Evolutionary conservation across 768 basidiomycete genomes (phyloP), one percentile per base, ranked within the genome.

Genomic region (Termitomyces sp.): DNA sequence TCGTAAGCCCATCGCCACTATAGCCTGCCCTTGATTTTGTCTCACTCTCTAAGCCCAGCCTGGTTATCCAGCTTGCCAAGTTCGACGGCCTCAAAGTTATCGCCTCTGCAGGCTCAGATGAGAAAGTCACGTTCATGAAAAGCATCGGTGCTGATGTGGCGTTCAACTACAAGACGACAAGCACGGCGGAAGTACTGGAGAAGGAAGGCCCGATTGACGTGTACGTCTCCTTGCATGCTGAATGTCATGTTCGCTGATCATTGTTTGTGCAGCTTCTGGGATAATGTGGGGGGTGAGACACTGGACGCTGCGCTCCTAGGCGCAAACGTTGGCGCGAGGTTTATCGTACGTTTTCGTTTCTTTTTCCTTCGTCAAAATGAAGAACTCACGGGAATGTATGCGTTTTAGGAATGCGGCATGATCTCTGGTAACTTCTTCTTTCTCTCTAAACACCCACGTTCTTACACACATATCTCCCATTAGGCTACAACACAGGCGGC

Each of bases 81-180:
- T 63, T 66, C 0, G 78, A 81, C n/a, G 82, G 82, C 3, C 67
- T 80, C 24, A 88, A 86, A 65, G 90, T 91, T 40, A 88, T 92
- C 54, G 87, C 82, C 0, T 88, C 85, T 0, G 86, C 88, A 0
- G 88, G 91, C 1, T 82, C 84, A 0, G 87, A 91, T n/a, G 86
- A 88, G 55, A 91, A 92, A 71, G 87, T 91, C 7, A 69, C 76
- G 4, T 88, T 81, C 67, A 72, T 88, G 72, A 79, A 79, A 53
- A 78, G 79, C 3, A 65, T 89, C n/a, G 90, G 88, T 0, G 83
- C 84, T 0, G 89, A 92, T 65, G 80, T 87, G 7, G 84, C 79
- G 0, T 90, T 90, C 76, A 90, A 91, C 70, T 91, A 89, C 74
- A 89, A 92, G 78, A 89, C 80, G 0, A 75, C 76, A 0, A 74